Evolutionary conservation across 73 alveolate species (phyloP), one percentile per base, ranked within the genome.

Genomic region (Paramecium primaurelia): DNA sequence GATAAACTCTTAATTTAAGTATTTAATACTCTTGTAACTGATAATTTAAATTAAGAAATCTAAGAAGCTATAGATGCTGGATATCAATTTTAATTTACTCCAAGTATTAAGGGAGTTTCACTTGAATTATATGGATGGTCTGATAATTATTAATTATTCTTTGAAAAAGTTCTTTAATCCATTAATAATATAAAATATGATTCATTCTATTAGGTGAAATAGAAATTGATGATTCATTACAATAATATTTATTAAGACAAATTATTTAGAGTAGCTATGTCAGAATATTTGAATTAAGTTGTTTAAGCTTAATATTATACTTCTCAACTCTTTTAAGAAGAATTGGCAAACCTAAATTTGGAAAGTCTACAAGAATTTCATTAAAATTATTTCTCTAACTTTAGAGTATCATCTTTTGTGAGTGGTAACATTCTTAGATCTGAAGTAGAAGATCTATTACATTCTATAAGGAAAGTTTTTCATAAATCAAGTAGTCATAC

Each of bases 41-140:
- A 80, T 22, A 80, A 80, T 44, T 36, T 80, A 26, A 80, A 80
- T 80, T 8, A 45, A 42, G 77, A 80, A 20, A 32, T 80, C 20
- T 12, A 49, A 26, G 91, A 80, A 32, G 91, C 91, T 45, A 80
- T 80, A 6, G 91, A 80, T 80, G 91, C 91, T 32, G 91, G 91
- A 11, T 80, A 80, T 80, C 32, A 80, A 20, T 80, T 80, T 9
- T 20, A 40, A 10, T 42, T 80, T 47, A 25, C 75, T 7, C 44
- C 91, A 18, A 44, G 75, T 26, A 44, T 80, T 12, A 80, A 80
- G 10, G 91, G 91, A 45, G 73, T 80, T 10, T 80, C 91, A 5
- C 47, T 80, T 26, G 91, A 80, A 80, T 42, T 80, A 9, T 80
- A 80, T 80, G 91, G 91, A 26, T 80, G 91, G 91, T 42, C 71